Evolutionary conservation across 345 rosid genomes (phyloP).

Genomic region (Salix udensis): DNA sequence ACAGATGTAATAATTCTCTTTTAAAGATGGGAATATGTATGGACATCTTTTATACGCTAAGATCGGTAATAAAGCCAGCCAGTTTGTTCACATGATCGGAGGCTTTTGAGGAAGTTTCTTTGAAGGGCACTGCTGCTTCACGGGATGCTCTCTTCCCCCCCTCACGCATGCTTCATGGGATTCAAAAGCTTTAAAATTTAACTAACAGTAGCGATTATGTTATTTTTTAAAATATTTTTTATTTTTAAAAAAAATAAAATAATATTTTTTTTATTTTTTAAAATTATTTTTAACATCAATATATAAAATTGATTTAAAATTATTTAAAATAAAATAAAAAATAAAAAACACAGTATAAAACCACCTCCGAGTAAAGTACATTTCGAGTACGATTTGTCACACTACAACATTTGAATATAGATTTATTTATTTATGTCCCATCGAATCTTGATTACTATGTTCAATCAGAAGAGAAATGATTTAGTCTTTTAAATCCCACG

Average conservation of each 20-base stretch:
- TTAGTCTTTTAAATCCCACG: not conserved
- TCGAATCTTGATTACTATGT: not conserved
- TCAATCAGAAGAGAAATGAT: not conserved
- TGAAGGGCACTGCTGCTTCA: not conserved
- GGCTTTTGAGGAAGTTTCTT: constrained; percentile 24
- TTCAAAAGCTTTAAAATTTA: not conserved
- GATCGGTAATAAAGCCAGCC: constrained; percentile 6
- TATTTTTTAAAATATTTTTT: no score
- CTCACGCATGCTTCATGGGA: not conserved
- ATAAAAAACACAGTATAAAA: no score
- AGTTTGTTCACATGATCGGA: not conserved
- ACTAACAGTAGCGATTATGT: no score
- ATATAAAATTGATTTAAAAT: no score
- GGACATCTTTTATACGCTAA: constrained; percentile 2
- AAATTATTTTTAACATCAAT: no score
- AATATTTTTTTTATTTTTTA: no score
- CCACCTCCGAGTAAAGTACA: not conserved
- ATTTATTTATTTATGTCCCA: not conserved
- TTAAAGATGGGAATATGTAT: not conserved
- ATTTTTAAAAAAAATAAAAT: no score
- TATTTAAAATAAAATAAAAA: no score
- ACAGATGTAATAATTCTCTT: constrained; percentile 5
- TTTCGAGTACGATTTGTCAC: constrained; percentile 10
- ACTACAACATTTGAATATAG: not conserved
- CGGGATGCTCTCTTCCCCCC: no score